A percentile compares a stretch with the other conserved stretches of the same genome.
These are phyloP conservation scores for Arabidopsis lyrata DNA, from an alignment of 441 rosid species.

Conservation along the genomic window DNA sequence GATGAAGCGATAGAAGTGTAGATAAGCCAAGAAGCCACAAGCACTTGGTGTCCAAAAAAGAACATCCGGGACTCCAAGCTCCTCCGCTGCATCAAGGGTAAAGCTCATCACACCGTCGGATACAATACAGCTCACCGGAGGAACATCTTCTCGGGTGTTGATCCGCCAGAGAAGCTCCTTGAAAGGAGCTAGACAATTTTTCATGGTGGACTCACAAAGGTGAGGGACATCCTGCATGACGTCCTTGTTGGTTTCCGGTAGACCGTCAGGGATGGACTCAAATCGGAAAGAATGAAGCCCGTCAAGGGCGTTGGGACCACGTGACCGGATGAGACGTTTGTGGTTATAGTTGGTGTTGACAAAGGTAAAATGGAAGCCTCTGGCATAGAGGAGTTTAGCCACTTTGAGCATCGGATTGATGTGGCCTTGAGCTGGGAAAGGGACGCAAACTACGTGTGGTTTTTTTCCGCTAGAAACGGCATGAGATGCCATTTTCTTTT, in stretches of 20 bases:
- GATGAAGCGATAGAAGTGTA: slow-evolving; percentile 24
- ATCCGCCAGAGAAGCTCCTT: slow-evolving; percentile 29
- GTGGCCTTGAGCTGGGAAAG: slow-evolving; percentile 44
- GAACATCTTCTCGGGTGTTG: slow-evolving; percentile 23
- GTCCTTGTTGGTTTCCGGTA: slow-evolving; percentile 30
- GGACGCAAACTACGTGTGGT: slow-evolving; percentile 44
- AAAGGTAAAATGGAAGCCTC: slow-evolving; percentile 45
- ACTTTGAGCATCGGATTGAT: slow-evolving; percentile 45
- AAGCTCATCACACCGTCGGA: slow-evolving; percentile 41
- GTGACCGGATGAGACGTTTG: slow-evolving; percentile 41
- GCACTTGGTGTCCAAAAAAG: slow-evolving; percentile 42
- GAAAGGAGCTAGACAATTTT: slow-evolving; percentile 34
- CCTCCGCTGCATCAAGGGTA: slow-evolving; percentile 42
- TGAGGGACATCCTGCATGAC: slow-evolving; percentile 27
- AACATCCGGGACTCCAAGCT: slow-evolving; percentile 38
- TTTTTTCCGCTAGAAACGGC: slow-evolving; percentile 3
- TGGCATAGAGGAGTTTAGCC: slow-evolving; percentile 41
- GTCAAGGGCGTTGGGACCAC: slow-evolving; percentile 34
- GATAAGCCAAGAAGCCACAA: slow-evolving; percentile 37
- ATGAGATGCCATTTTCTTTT: slow-evolving; percentile 5
- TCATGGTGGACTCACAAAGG: slow-evolving; percentile 36
- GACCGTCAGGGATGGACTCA: slow-evolving; percentile 44
- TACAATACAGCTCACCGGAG: slow-evolving; percentile 42
- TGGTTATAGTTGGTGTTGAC: slow-evolving; percentile 41
- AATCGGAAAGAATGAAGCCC: slow-evolving; percentile 41